Conservation (phyloP, 2,329 filamentous ascomycete species). For the Rutstroemia sp. region DNA sequence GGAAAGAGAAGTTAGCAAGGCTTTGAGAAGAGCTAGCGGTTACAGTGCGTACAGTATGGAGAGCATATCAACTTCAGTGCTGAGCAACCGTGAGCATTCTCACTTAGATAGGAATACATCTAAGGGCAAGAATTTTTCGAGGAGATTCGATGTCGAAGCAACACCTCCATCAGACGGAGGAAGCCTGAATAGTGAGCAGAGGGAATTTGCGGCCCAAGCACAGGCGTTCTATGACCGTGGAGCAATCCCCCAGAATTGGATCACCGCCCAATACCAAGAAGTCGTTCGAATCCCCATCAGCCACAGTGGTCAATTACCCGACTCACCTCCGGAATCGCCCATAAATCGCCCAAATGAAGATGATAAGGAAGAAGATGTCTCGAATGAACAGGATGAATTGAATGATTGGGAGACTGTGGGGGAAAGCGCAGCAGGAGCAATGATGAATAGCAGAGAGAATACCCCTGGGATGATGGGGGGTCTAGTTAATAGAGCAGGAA, state of each 20-base stretch:
- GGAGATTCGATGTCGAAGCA: slow-evolving; percentile 12
- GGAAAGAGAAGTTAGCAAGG: slow-evolving; percentile 27
- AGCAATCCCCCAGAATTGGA: slow-evolving; percentile 19
- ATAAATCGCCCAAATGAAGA: neutral
- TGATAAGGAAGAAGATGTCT: neutral
- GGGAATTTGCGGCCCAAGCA: slow-evolving; percentile 6
- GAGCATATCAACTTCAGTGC: slow-evolving; percentile 16
- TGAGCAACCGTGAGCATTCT: slow-evolving; percentile 9
- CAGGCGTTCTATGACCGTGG: slow-evolving; percentile 21
- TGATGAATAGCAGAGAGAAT: slow-evolving; percentile 2
- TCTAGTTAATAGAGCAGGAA: slow-evolving; percentile 19
- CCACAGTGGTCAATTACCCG: slow-evolving; percentile 12
- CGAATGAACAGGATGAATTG: slow-evolving; percentile 14
- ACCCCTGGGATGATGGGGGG: slow-evolving; percentile 12
- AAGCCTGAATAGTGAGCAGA: slow-evolving; percentile 2
- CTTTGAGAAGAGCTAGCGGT: slow-evolving; percentile 23
- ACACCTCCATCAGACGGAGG: slow-evolving; percentile 8
- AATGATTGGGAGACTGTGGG: slow-evolving; percentile 30
- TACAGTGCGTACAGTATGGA: slow-evolving; percentile 22
- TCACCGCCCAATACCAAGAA: slow-evolving; percentile 14
- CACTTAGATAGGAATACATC: slow-evolving; percentile 9
- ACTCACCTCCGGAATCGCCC: slow-evolving; percentile 17
- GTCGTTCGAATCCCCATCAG: slow-evolving; percentile 20
- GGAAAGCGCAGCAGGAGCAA: slow-evolving; percentile 16
- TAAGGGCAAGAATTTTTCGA: slow-evolving; percentile 9